These are phyloP conservation scores for Martensiomyces pterosporus DNA, from an alignment of 192 early-diverging fungal genomes.

Conservation along the genomic window DNA sequence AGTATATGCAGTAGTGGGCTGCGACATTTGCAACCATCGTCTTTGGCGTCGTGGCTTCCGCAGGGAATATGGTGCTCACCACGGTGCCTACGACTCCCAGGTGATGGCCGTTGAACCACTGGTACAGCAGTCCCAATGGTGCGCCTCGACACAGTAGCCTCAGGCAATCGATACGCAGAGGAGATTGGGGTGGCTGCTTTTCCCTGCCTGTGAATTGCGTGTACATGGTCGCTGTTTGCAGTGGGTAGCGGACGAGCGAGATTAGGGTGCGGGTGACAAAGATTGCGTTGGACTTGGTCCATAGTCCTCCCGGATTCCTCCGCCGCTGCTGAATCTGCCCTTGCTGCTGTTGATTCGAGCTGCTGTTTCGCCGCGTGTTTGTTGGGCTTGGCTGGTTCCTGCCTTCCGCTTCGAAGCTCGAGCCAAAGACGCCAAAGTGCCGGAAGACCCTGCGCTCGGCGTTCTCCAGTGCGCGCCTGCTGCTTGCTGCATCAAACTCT, in stretches of 20 bases:
- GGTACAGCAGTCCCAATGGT: constrained; percentile 18
- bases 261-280: constrained; percentile 2
- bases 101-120: constrained; percentile 16
- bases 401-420: no score
- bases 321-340: constrained; percentile 6
- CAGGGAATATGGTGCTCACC: neutral
- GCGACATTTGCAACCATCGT: constrained; percentile 2
- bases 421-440: no score
- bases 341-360: constrained; percentile 2
- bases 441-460: no score
- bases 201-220: constrained; percentile 19
- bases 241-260: constrained; percentile 15
- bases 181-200: no score
- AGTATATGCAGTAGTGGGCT: constrained; percentile 21
- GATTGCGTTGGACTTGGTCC: constrained; percentile 15
- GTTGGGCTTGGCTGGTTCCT: no score
- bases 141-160: constrained; percentile 3
- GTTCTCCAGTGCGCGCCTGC: no score
- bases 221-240: constrained; percentile 21
- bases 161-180: no score
- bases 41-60: neutral
- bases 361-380: no score
- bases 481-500: no score
- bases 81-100: constrained; percentile 5
- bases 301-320: no score